Evolutionary conservation across 352 stramenopile genomes (phyloP), one percentile per base, ranked within the genome.

Genomic region (Globisporangium mamillatum): DNA sequence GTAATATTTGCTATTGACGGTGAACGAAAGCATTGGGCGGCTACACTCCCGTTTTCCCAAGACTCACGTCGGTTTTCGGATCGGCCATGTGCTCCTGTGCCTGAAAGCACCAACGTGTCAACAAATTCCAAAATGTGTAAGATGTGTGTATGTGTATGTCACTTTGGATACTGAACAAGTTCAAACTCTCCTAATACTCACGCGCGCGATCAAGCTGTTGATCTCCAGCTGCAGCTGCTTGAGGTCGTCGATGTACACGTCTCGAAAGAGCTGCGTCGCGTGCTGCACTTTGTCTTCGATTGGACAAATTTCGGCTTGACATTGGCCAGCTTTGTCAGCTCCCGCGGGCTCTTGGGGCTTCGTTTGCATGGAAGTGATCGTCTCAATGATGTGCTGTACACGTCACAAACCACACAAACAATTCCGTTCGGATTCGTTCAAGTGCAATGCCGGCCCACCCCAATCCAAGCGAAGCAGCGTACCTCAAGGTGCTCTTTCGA

Each of bases 161-260:
- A 38, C 32, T 38, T 38, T 38, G 7, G 7, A 10, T 7, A 38
- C 5, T 38, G 46, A 24, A 55, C 9, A 55, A 16, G 22, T 8
- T 56, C 1, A 32, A 18, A 56, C 14, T 8, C 48, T 55, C 3
- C n/a, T 14, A 14, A 27, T 24, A 56, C 22, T 56, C 50, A 29
- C 50, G 10, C 22, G 10, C 22, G n/a, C 22, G 50, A 32, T 56
- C 50, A 56, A 16, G 10, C 22, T 32, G 50, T 32, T 56, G 50
- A 56, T 56, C n/a, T 27, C 22, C 50, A 56, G 50, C 14, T 56
- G 50, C n/a, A 56, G 50, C n/a, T 32, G 20, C 50, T 56, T 56
- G 50, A 56, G 50, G 22, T 56, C 50, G 22, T 56, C 10, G 10
- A 32, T 27, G 8, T 56, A 27, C 8, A 25, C 10, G n/a, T 32